Percentiles rank a stretch among this genome's conserved stretches.
Evolutionary conservation across 331 rosid species (phyloP).

Genomic region (Pyrus hybrid): DNA sequence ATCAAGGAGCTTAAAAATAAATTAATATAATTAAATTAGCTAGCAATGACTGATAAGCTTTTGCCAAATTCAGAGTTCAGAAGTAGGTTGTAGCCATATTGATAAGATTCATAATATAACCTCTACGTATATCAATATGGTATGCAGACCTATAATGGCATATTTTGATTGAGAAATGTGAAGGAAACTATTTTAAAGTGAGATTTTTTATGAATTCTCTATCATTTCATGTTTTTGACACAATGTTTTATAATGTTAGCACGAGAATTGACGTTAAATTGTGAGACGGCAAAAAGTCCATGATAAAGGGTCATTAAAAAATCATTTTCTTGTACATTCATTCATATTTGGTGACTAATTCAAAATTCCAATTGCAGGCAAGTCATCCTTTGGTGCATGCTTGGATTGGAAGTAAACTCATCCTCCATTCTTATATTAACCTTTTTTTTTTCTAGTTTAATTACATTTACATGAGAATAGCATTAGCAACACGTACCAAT

Average conservation of each 20-base stretch:
- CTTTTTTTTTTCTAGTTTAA: too few relatives aligned
- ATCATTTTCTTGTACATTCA: not conserved
- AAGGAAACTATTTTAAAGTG: too few relatives aligned
- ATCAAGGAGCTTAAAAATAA: not conserved
- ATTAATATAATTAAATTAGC: not conserved
- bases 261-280: too few relatives aligned
- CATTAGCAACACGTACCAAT: not conserved
- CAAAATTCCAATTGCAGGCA: not conserved
- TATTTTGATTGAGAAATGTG: too few relatives aligned
- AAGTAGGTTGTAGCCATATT: not conserved
- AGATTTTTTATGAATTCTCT: rapidly evolving
- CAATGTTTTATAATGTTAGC: too few relatives aligned
- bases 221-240: rapidly evolving
- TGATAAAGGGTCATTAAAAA: too few relatives aligned
- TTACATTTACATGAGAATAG: not conserved
- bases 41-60: not conserved
- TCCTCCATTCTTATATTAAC: not conserved
- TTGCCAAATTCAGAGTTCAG: not conserved
- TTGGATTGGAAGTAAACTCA: not conserved
- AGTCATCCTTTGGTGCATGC: not conserved
- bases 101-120: not conserved
- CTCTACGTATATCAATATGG: not conserved
- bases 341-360: not conserved
- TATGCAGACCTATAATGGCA: not conserved
- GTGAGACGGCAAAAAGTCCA: too few relatives aligned